phyloP scores from a whole-genome alignment of 768 basidiomycete genomes.

The Amanita brunnescens region DNA sequence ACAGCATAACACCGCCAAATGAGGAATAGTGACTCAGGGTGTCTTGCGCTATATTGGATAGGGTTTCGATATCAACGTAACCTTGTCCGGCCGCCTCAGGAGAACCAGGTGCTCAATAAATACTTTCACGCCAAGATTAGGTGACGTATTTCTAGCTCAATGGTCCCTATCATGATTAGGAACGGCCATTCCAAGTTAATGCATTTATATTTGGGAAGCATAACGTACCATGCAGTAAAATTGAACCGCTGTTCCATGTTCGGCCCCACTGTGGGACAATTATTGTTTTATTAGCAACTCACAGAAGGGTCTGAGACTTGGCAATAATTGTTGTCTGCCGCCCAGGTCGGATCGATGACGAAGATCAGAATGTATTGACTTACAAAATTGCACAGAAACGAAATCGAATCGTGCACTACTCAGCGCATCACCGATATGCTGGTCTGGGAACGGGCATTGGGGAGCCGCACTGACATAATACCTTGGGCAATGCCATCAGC shows the following conservation, averaged over 20 bases:
- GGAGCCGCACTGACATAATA: slow-evolving; percentile 59
- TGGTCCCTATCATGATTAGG: slow-evolving; percentile 31
- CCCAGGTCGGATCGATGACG: slow-evolving; percentile 3
- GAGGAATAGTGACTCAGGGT: slow-evolving; percentile 46
- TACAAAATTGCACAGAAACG: slow-evolving; percentile 64
- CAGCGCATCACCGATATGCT: slow-evolving; percentile 47
- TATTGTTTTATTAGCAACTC: slow-evolving; percentile 10
- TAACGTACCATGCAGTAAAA: slow-evolving; percentile 35
- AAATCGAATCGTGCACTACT: slow-evolving; percentile 59
- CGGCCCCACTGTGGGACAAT: background rate
- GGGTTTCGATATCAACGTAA: slow-evolving; percentile 37
- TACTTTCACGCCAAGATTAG: slow-evolving; percentile 49
- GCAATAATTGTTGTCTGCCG: slow-evolving; percentile 50
- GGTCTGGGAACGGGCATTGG: slow-evolving; percentile 65
- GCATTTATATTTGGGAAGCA: background rate
- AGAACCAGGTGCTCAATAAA: slow-evolving; percentile 50
- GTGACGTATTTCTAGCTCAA: slow-evolving; percentile 53
- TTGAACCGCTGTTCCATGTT: slow-evolving; percentile 34
- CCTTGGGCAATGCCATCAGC: slow-evolving; percentile 20
- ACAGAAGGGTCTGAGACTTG: slow-evolving; percentile 30
- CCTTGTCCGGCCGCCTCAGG: slow-evolving; percentile 42
- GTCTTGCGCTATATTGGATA: slow-evolving; percentile 32
- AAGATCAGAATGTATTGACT: slow-evolving; percentile 10
- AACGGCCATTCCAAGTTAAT: background rate
- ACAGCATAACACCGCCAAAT: slow-evolving; percentile 50